Evolutionary conservation across 192 early-diverging fungal species (phyloP).

Genomic region (Coemansia erecta): DNA sequence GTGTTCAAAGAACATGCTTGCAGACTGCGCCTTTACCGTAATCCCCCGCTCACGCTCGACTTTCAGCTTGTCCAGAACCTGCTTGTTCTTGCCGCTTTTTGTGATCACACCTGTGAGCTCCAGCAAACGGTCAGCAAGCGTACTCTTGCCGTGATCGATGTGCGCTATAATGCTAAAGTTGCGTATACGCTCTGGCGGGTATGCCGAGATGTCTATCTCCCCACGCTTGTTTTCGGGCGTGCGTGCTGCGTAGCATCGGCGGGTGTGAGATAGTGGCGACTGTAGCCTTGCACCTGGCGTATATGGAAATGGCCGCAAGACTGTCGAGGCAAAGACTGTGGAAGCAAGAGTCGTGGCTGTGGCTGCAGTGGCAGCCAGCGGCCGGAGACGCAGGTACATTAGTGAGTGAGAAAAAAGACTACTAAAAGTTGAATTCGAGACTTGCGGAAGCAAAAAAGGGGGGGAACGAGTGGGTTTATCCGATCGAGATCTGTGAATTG

Average conservation of each 20-base stretch:
- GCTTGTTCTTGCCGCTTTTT: conserved; percentile 70
- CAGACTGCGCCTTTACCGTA: conserved; percentile 94
- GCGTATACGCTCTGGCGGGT: conserved; percentile 79
- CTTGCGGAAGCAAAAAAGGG: no score
- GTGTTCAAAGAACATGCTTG: conserved; percentile 88
- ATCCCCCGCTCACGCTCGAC: conserved; percentile 96
- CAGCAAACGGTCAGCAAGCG: conserved; percentile 90
- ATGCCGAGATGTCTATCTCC: conserved; percentile 61
- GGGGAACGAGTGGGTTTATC: no score
- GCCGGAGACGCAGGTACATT: conserved; percentile 5
- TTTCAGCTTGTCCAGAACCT: conserved; percentile 94
- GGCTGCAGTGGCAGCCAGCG: not conserved
- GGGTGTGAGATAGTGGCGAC: not conserved
- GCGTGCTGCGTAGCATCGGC: conserved; percentile 8
- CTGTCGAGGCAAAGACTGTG: no score
- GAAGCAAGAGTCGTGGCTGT: no score
- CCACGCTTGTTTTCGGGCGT: conserved; percentile 12
- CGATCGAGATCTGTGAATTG: no score
- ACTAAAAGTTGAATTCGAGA: not conserved
- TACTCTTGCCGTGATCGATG: conserved; percentile 88
- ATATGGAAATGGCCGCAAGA: no score
- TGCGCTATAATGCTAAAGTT: conserved; percentile 92
- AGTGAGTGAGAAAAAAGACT: not conserved
- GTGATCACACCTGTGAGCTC: conserved; percentile 86
- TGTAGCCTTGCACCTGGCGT: not conserved